Conservation (phyloP, 1,284 basidiomycete genomes). For the Leccinum glutinopallens region DNA sequence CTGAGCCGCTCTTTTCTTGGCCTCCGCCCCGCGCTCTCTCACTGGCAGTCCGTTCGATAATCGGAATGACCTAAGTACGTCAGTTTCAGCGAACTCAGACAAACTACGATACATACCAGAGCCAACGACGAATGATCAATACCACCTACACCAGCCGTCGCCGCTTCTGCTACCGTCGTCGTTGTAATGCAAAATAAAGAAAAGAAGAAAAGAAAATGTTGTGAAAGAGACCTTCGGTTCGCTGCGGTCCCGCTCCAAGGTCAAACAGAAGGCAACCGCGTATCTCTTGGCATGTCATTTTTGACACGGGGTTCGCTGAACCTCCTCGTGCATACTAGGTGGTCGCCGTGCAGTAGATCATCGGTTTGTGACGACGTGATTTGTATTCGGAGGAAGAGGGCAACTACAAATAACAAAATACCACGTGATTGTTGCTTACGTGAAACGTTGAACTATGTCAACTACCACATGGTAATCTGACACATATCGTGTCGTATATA, state of each 20-base stretch:
- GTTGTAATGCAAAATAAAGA: conserved; percentile 7
- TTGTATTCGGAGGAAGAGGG: no score
- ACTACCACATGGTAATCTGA: no score
- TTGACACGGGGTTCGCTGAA: neutral
- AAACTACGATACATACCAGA: conserved; percentile 55
- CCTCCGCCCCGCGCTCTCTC: conserved; percentile 91
- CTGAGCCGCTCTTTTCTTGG: conserved; percentile 94
- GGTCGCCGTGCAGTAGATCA: no score
- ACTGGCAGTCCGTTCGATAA: conserved; percentile 89
- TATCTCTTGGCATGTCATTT: neutral
- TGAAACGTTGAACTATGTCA: no score
- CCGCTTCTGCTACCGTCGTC: no score
- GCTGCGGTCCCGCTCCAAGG: neutral
- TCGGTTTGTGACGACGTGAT: no score
- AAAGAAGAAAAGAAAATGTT: neutral
- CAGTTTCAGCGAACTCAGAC: neutral
- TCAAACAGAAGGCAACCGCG: conserved; percentile 1
- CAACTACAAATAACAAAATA: no score
- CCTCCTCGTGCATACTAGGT: no score
- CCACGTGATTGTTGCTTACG: no score
- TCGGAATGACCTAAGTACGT: conserved; percentile 79
- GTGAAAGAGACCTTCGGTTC: neutral
- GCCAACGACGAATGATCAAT: conserved; percentile 99
- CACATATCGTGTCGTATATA: neutral
- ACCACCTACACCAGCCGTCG: conserved; percentile 3